Evolutionary conservation across 2,329 filamentous ascomycete species (phyloP).

Genomic region (Calonectria honghensis): DNA sequence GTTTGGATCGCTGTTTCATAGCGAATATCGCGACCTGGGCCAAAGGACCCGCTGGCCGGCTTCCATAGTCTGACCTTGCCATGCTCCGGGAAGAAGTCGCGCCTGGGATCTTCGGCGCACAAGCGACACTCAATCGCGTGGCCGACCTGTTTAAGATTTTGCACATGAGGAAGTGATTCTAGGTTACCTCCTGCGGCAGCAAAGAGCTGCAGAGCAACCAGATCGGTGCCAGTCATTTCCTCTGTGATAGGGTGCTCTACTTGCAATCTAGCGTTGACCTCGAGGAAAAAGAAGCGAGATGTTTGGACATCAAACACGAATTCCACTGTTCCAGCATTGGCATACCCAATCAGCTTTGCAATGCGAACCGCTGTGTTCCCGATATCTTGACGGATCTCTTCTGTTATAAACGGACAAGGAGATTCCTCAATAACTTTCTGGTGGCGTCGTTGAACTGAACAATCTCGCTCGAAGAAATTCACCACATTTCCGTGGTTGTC

Average conservation of each 20-base stretch:
- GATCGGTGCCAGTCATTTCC: constrained; percentile 37
- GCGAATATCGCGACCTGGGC: constrained; percentile 55
- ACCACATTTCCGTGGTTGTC: constrained; percentile 61
- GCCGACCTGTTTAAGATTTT: constrained; percentile 53
- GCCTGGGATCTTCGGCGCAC: constrained; percentile 64
- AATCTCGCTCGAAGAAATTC: constrained; percentile 65
- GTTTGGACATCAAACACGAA: constrained; percentile 60
- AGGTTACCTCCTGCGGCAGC: constrained; percentile 35
- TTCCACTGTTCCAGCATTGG: constrained; percentile 64
- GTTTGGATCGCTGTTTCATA: constrained; percentile 64
- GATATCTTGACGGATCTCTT: constrained; percentile 56
- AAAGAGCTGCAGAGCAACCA: constrained; percentile 40
- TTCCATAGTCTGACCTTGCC: constrained; percentile 61
- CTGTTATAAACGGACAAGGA: constrained; percentile 42
- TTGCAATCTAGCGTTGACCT: constrained; percentile 66
- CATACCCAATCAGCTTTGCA: constrained; percentile 58
- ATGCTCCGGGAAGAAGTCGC: constrained; percentile 61
- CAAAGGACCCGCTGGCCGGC: constrained; percentile 28
- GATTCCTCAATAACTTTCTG: constrained; percentile 68
- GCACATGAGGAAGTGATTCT: constrained; percentile 11
- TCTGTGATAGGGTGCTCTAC: constrained; percentile 63
- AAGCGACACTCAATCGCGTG: constrained; percentile 67
- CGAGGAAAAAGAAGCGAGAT: constrained; percentile 64
- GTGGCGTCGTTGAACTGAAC: constrained; percentile 66
- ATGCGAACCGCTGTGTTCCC: constrained; percentile 57